Percentiles rank a stretch among this genome's conserved stretches.
These are phyloP conservation scores for Ceriops zippeliana DNA, from an alignment of 345 rosid genomes.

Conservation along the genomic window DNA sequence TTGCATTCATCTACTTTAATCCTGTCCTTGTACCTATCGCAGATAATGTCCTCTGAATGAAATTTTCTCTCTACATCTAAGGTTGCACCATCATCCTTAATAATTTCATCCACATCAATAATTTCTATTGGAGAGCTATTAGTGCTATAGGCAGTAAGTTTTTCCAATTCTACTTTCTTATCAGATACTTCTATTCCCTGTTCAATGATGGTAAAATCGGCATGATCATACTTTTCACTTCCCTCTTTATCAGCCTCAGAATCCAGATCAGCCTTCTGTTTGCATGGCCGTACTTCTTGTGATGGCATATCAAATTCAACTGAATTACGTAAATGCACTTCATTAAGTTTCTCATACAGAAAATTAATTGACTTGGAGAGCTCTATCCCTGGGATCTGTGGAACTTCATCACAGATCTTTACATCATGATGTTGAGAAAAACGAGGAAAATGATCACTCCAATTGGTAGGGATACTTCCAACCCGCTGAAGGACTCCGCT, in stretches of 20 bases:
- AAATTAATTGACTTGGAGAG: constrained; percentile 59
- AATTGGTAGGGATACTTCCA: constrained; percentile 48
- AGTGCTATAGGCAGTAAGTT: constrained; percentile 19
- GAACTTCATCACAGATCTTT: constrained; percentile 35
- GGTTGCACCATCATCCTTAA: constrained; percentile 38
- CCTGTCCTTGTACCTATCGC: constrained; percentile 10
- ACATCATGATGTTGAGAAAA: constrained; percentile 38
- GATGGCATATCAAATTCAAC: constrained; percentile 24
- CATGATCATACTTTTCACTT: constrained; percentile 22
- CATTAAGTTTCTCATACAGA: constrained; percentile 60
- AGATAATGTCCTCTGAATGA: constrained; percentile 15
- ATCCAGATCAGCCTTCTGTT: constrained; percentile 19
- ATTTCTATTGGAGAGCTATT: constrained; percentile 42
- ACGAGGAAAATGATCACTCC: constrained; percentile 24
- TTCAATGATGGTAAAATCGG: constrained; percentile 40
- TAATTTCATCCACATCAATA: constrained; percentile 49
- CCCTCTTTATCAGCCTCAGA: constrained; percentile 18
- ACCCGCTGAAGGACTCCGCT: constrained; percentile 37
- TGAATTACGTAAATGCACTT: constrained; percentile 32
- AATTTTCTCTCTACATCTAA: constrained; percentile 22
- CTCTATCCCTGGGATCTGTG: constrained; percentile 44
- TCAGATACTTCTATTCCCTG: constrained; percentile 46
- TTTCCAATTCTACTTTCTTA: constrained; percentile 30
- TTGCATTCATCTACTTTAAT: constrained; percentile 25
- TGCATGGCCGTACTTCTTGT: constrained; percentile 22